These are phyloP conservation scores for Backusella mclennaniae DNA, from an alignment of 192 early-diverging fungal genomes.

Conservation along the genomic window DNA sequence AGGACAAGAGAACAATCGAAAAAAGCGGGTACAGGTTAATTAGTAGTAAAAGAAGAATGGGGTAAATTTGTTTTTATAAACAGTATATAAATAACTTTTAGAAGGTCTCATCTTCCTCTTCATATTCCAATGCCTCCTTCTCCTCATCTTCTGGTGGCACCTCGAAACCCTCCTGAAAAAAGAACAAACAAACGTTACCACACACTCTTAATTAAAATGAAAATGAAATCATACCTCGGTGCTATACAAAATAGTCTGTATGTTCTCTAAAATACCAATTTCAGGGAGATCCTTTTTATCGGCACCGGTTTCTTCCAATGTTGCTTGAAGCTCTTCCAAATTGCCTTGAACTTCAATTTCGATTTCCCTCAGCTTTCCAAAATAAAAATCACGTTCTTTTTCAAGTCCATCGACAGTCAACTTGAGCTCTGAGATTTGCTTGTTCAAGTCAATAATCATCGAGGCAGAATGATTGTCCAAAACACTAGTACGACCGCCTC, in stretches of 20 bases:
- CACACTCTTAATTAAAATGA: neutral
- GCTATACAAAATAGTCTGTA: conserved; percentile 91
- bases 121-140: conserved; percentile 45
- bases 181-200: neutral
- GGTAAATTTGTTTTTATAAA: conserved; percentile 2
- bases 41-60: neutral
- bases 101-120: conserved; percentile 67
- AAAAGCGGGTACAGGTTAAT: neutral
- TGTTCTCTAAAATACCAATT: conserved; percentile 61
- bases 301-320: conserved; percentile 32
- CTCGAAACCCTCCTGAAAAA: conserved; percentile 75
- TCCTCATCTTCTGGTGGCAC: conserved; percentile 57
- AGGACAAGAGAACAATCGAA: neutral
- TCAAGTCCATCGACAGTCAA: conserved; percentile 88
- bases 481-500: conserved; percentile 9
- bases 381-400: conserved; percentile 97
- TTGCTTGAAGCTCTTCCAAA: conserved; percentile 30
- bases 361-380: conserved; percentile 87
- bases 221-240: conserved; percentile 49
- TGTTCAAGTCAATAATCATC: conserved; percentile 68
- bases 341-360: conserved; percentile 83
- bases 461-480: conserved; percentile 53
- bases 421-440: conserved; percentile 77
- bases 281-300: conserved; percentile 41
- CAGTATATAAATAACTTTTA: conserved; percentile 32